Percentiles rank a stretch among this genome's conserved stretches.
Evolutionary conservation across 1,284 basidiomycete species (phyloP).

Genomic region (Macrocybe sp.): DNA sequence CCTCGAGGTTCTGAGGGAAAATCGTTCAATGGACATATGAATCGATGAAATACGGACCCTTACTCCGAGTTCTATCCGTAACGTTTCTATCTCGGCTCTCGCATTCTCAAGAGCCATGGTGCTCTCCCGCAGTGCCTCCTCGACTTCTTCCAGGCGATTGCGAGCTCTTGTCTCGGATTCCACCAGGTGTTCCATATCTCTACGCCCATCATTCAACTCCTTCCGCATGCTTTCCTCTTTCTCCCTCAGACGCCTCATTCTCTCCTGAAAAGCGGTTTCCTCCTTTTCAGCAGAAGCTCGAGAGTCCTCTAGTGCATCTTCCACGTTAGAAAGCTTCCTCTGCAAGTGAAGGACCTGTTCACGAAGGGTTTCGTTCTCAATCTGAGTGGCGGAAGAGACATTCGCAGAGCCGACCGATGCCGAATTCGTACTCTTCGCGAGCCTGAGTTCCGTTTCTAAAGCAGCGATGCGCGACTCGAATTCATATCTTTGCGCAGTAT

Average conservation of each 20-base stretch:
- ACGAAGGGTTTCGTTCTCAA: slow-evolving; percentile 88
- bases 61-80: slow-evolving; percentile 76
- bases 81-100: slow-evolving; percentile 84
- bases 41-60: slow-evolving; percentile 23
- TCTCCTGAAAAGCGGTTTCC: slow-evolving; percentile 58
- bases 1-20: slow-evolving; percentile 46
- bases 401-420: slow-evolving; percentile 34
- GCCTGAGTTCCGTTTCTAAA: slow-evolving; percentile 54
- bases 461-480: slow-evolving; percentile 64
- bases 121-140: slow-evolving; percentile 85
- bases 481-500: slow-evolving; percentile 73
- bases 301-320: slow-evolving; percentile 84
- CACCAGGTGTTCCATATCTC: slow-evolving; percentile 58
- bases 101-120: slow-evolving; percentile 87
- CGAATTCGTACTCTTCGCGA: slow-evolving; percentile 23
- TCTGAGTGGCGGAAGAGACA: slow-evolving; percentile 57
- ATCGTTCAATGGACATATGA: background rate
- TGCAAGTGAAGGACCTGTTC: slow-evolving; percentile 88
- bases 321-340: slow-evolving; percentile 68
- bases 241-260: slow-evolving; percentile 70
- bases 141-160: slow-evolving; percentile 72
- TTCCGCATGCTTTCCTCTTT: slow-evolving; percentile 69
- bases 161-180: slow-evolving; percentile 63
- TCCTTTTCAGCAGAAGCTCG: slow-evolving; percentile 71
- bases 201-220: slow-evolving; percentile 59